Percentiles rank a stretch among this genome's conserved stretches.
Evolutionary conservation across 2,329 filamentous ascomycete genomes (phyloP).

Genomic region (Sodiomyces alkalinus): DNA sequence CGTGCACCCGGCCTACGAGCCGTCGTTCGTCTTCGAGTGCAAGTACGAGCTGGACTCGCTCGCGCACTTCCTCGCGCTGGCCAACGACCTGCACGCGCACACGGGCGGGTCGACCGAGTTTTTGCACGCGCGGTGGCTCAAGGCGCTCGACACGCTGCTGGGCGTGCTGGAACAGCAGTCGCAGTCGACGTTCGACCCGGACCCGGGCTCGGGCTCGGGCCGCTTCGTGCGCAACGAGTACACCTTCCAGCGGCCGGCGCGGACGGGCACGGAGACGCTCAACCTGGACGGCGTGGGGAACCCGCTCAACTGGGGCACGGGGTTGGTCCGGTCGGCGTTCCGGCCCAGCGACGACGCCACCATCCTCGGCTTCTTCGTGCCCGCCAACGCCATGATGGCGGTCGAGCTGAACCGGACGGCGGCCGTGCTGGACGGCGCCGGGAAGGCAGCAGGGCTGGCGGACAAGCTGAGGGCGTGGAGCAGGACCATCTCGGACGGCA

Average conservation of each 20-base stretch:
- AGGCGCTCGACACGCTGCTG: constrained; percentile 61
- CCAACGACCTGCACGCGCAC: constrained; percentile 73
- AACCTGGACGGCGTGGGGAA: constrained; percentile 76
- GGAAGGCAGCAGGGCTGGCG: constrained; percentile 36
- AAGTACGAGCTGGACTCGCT: constrained; percentile 97
- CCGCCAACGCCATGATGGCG: constrained; percentile 90
- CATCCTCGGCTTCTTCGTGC: constrained; percentile 88
- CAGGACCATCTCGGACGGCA: constrained; percentile 53
- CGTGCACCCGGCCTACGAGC: constrained; percentile 80
- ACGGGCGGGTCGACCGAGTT: constrained; percentile 69
- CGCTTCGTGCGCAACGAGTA: constrained; percentile 60
- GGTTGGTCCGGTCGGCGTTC: constrained; percentile 81
- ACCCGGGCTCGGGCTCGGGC: constrained; percentile 36
- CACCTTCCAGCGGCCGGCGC: constrained; percentile 71
- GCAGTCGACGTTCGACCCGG: constrained; percentile 59
- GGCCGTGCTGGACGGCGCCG: constrained; percentile 46
- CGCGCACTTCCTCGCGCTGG: constrained; percentile 74
- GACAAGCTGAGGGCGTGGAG: constrained; percentile 43
- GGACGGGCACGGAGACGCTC: constrained; percentile 78
- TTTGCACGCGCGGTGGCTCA: constrained; percentile 62
- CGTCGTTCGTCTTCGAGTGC: constrained; percentile 82
- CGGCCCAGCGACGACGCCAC: constrained; percentile 90
- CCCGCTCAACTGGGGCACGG: constrained; percentile 70
- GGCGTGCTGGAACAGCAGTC: constrained; percentile 65
- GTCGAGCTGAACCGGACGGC: constrained; percentile 70